phyloP scores from a whole-genome alignment of 2,329 filamentous ascomycete species.

The Colletotrichum musicola region DNA sequence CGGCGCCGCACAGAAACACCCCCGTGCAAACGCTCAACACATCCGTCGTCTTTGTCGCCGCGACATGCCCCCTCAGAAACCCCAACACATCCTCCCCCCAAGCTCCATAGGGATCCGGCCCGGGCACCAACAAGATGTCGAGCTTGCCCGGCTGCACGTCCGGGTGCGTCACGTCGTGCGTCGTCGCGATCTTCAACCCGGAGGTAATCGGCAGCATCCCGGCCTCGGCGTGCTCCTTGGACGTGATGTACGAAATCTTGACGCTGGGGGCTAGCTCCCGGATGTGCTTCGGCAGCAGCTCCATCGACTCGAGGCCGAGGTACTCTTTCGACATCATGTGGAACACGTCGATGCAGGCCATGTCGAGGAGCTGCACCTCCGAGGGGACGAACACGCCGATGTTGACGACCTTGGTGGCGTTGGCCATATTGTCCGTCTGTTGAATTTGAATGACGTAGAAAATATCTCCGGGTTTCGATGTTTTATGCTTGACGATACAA shows the following conservation, averaged over 20 bases:
- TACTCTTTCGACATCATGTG: conserved; percentile 61
- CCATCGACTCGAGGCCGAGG: conserved; percentile 45
- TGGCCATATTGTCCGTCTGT: conserved; percentile 39
- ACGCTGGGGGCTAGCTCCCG: conserved; percentile 57
- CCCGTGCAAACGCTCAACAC: conserved; percentile 67
- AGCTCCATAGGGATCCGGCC: conserved; percentile 55
- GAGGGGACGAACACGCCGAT: conserved; percentile 65
- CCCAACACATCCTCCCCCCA: conserved; percentile 51
- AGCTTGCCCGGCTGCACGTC: conserved; percentile 64
- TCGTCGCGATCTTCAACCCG: conserved; percentile 52
- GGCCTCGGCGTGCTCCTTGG: conserved; percentile 47
- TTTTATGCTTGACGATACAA: too few relatives aligned
- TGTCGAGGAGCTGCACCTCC: conserved; percentile 62
- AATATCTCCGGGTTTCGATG: too few relatives aligned
- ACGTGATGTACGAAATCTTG: conserved; percentile 61
- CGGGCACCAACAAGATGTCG: conserved; percentile 65
- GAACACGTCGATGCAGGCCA: conserved; percentile 64
- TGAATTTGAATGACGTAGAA: too few relatives aligned
- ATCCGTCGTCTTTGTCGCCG: conserved; percentile 53
- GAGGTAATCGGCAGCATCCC: conserved; percentile 55
- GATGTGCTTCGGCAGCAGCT: conserved; percentile 51
- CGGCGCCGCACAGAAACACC: conserved; percentile 60
- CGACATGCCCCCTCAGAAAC: conserved; percentile 59
- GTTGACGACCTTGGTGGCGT: conserved; percentile 47
- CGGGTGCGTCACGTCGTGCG: conserved; percentile 58